Evolutionary conservation across 1,284 basidiomycete genomes (phyloP).

Genomic region (Coriolopsis trogii): DNA sequence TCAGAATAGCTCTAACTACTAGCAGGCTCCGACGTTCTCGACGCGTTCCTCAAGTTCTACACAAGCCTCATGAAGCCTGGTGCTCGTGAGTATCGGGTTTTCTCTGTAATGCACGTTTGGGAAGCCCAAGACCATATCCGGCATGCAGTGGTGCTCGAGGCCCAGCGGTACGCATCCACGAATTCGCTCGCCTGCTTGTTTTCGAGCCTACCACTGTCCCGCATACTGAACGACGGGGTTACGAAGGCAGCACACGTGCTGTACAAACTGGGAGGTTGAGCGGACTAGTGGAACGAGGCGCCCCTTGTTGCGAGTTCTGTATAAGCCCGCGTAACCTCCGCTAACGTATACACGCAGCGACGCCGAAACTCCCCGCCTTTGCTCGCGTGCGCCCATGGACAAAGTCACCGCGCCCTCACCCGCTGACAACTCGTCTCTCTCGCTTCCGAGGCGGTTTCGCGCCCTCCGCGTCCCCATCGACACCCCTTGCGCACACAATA

Average conservation of each 20-base stretch:
- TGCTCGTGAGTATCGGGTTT: constrained; percentile 3
- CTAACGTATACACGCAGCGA: constrained; percentile 1
- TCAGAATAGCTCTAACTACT: background rate
- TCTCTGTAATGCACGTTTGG: background rate
- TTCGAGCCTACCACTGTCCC: too few relatives aligned
- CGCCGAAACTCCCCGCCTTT: constrained; percentile 15
- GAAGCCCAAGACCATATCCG: background rate
- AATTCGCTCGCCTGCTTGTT: too few relatives aligned
- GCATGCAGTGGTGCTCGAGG: background rate
- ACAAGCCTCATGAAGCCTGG: constrained; percentile 8
- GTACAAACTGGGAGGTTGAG: too few relatives aligned
- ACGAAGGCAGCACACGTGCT: too few relatives aligned
- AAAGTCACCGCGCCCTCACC: constrained; percentile 12
- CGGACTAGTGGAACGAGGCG: too few relatives aligned
- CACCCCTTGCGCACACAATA: constrained; percentile 12
- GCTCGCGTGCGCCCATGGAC: constrained; percentile 19
- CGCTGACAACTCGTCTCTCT: constrained; percentile 15
- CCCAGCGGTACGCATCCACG: too few relatives aligned
- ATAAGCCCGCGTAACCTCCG: background rate
- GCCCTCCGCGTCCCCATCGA: constrained; percentile 5
- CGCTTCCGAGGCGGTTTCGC: constrained; percentile 21
- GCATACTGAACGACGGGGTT: too few relatives aligned
- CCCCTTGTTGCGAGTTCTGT: background rate
- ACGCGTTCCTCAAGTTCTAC: constrained; percentile 11
- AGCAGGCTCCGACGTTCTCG: constrained; percentile 11